These are phyloP conservation scores for Fusarium globosum DNA, from an alignment of 2,329 filamentous ascomycete species.

Conservation along the genomic window DNA sequence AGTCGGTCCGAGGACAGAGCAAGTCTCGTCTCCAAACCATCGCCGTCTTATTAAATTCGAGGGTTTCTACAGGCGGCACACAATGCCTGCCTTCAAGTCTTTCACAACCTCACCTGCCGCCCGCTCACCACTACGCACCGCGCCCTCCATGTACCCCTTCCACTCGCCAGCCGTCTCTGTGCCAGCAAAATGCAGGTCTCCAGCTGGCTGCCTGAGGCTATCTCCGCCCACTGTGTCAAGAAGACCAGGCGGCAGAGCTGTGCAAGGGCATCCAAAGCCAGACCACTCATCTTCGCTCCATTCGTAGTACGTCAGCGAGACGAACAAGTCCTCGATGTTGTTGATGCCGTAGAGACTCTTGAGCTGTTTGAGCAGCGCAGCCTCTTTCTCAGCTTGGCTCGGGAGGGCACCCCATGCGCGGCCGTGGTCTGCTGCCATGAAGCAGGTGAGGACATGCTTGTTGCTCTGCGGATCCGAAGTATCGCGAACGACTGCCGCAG, in stretches of 20 bases:
- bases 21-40: no score
- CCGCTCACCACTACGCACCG: conserved; percentile 20
- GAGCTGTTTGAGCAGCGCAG: not conserved
- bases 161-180: conserved; percentile 23
- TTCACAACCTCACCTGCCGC: not conserved
- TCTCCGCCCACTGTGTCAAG: not conserved
- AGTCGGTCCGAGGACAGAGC: no score
- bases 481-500: not conserved
- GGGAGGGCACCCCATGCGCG: not conserved
- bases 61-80: not conserved
- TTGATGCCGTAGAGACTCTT: not conserved
- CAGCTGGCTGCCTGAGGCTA: not conserved
- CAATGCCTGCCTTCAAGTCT: not conserved
- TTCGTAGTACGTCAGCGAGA: not conserved
- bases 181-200: conserved; percentile 24
- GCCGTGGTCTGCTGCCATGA: not conserved
- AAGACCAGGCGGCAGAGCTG: not conserved
- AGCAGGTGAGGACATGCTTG: not conserved
- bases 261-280: not conserved
- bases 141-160: conserved; percentile 31
- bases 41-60: no score
- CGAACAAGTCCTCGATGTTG: not conserved
- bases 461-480: not conserved
- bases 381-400: not conserved
- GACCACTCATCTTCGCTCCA: not conserved